Percentiles rank a stretch among this genome's conserved stretches.
Evolutionary conservation across 331 rosid species (phyloP).

Genomic region (Quercus tomentella): DNA sequence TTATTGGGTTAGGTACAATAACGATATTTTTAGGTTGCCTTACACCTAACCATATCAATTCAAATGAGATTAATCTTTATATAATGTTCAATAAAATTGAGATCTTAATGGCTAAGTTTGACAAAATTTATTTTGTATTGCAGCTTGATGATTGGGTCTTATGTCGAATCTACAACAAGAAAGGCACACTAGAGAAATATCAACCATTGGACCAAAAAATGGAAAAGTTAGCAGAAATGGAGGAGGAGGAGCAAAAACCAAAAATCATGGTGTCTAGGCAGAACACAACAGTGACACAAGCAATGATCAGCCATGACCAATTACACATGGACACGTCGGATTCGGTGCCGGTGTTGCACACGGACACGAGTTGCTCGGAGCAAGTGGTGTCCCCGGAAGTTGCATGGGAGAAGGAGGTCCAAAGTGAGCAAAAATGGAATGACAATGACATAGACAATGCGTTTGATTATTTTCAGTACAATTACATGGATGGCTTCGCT

Average conservation of each 20-base stretch:
- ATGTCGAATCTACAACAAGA: slow-evolving; percentile 92
- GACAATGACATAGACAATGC: slow-evolving; percentile 25
- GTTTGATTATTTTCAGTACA: slow-evolving; percentile 32
- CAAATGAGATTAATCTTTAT: too few species aligned
- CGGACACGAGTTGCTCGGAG: slow-evolving; percentile 66
- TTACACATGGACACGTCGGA: slow-evolving; percentile 46
- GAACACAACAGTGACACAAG: not conserved
- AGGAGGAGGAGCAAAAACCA: slow-evolving; percentile 54
- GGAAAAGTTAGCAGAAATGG: slow-evolving; percentile 15
- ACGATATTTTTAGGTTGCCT: too few species aligned
- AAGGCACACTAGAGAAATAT: slow-evolving; percentile 58
- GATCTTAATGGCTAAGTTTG: not conserved
- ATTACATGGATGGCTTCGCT: slow-evolving; percentile 42
- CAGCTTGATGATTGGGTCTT: slow-evolving; percentile 96
- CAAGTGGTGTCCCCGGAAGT: slow-evolving; percentile 69
- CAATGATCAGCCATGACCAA: slow-evolving; percentile 23
- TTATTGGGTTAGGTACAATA: too few species aligned
- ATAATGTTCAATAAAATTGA: too few species aligned
- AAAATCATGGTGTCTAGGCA: slow-evolving; percentile 20
- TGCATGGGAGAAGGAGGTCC: slow-evolving; percentile 67
- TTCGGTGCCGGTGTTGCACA: slow-evolving; percentile 50
- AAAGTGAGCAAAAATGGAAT: slow-evolving; percentile 64
- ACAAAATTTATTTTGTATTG: not conserved
- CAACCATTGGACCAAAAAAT: slow-evolving; percentile 13
- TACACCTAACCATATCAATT: too few species aligned